Evolutionary conservation across 176 grass and related monocot species (phyloP).

Genomic region (Pharus latifolius): DNA sequence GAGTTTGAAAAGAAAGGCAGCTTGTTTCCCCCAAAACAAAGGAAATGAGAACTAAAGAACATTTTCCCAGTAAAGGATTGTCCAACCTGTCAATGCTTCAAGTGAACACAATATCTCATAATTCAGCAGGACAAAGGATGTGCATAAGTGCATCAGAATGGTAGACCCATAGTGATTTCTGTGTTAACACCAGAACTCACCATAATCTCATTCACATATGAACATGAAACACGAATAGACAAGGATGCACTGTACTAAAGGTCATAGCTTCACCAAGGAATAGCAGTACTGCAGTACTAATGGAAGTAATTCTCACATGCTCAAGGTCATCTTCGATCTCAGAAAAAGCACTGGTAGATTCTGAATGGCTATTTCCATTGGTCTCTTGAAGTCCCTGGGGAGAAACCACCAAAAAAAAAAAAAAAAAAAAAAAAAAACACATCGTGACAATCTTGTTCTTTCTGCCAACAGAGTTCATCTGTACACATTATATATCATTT

Average conservation of each 20-base stretch:
- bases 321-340: not conserved
- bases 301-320: not conserved
- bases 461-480: not conserved
- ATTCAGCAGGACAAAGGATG: not conserved
- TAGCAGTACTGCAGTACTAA: not conserved
- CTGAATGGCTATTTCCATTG: not conserved
- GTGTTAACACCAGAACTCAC: too few species aligned
- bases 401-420: too few species aligned
- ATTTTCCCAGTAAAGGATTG: not conserved
- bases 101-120: not conserved
- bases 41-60: too few species aligned
- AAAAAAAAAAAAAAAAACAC: not conserved
- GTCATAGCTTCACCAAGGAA: not conserved
- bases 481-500: not conserved
- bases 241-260: not conserved
- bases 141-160: not conserved
- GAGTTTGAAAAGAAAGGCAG: not conserved
- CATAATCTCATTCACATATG: too few species aligned
- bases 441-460: not conserved
- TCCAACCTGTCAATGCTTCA: not conserved
- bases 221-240: not conserved
- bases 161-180: too few species aligned
- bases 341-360: not conserved
- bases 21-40: not conserved
- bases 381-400: not conserved